Conservation (phyloP, 78 protist genomes). For the Bigelowiella natans region DNA sequence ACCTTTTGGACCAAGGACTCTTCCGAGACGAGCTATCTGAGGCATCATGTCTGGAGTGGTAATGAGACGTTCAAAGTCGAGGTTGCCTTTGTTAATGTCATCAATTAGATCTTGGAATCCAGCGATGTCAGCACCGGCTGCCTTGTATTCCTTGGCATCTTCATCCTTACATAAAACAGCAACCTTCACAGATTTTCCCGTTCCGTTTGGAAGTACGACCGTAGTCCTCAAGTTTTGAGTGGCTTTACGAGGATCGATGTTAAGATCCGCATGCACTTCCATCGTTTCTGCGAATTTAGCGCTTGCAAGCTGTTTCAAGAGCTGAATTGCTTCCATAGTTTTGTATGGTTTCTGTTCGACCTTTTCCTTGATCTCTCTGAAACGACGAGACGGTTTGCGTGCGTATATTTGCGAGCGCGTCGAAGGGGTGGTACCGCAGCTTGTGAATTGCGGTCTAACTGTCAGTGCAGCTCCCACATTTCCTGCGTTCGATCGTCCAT, state of each 20-base stretch:
- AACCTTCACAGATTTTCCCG: conserved; percentile 13
- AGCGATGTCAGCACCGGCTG: conserved; percentile 30
- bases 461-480: no score
- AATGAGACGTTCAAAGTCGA: conserved; percentile 11
- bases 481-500: no score
- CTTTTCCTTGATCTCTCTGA: not conserved
- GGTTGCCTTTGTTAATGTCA: not conserved
- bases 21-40: conserved; percentile 13
- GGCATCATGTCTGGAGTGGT: conserved; percentile 32
- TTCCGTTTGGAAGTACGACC: conserved; percentile 33
- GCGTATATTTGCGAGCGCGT: no score
- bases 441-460: no score
- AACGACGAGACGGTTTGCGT: not conserved
- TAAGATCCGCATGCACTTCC: conserved; percentile 7
- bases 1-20: conserved; percentile 23
- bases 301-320: conserved; percentile 1
- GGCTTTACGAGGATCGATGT: not conserved
- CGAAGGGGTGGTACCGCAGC: no score
- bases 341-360: not conserved
- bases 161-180: conserved; percentile 9
- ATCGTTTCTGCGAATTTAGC: conserved; percentile 23
- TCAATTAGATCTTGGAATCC: conserved; percentile 16
- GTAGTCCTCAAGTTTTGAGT: conserved; percentile 18
- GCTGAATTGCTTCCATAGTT: conserved; percentile 1
- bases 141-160: not conserved